phyloP scores from a whole-genome alignment of 352 stramenopile genomes.

The Phytophthora boehmeriae region DNA sequence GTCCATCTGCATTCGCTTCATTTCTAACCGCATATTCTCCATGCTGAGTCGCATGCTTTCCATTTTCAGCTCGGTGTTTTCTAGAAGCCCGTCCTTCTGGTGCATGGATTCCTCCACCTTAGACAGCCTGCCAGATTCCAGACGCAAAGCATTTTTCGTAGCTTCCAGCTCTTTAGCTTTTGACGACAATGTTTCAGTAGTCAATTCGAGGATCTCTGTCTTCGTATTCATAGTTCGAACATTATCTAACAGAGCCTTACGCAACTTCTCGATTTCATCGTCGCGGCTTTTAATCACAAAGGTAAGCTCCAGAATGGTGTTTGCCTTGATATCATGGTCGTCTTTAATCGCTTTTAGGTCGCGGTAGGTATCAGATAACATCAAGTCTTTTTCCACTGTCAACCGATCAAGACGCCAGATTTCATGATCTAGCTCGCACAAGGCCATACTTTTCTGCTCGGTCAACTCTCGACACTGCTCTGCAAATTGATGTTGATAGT shows the following conservation, averaged over 20 bases:
- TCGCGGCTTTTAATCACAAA: slow-evolving; percentile 78
- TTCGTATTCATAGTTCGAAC: slow-evolving; percentile 63
- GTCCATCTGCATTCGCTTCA: slow-evolving; percentile 78
- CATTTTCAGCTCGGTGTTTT: slow-evolving; percentile 68
- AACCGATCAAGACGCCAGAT: slow-evolving; percentile 32
- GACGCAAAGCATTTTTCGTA: slow-evolving; percentile 50
- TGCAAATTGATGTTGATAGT: slow-evolving; percentile 16
- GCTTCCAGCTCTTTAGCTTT: slow-evolving; percentile 72
- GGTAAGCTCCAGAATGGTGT: slow-evolving; percentile 74
- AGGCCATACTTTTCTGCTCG: slow-evolving; percentile 48
- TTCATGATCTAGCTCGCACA: slow-evolving; percentile 37
- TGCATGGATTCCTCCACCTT: slow-evolving; percentile 69
- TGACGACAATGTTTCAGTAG: slow-evolving; percentile 56
- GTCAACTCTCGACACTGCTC: slow-evolving; percentile 29
- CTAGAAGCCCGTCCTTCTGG: slow-evolving; percentile 62
- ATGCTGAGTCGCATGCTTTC: slow-evolving; percentile 64
- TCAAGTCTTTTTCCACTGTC: slow-evolving; percentile 14
- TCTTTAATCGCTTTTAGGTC: slow-evolving; percentile 43
- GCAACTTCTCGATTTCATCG: slow-evolving; percentile 68
- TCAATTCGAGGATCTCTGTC: slow-evolving; percentile 72
- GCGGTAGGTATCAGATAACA: slow-evolving; percentile 34
- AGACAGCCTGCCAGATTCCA: slow-evolving; percentile 59
- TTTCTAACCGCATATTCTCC: slow-evolving; percentile 63
- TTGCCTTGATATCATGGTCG: slow-evolving; percentile 56
- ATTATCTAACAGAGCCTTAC: slow-evolving; percentile 52